These are phyloP conservation scores for Suillus subalutaceus DNA, from an alignment of 768 basidiomycete genomes.

Conservation along the genomic window DNA sequence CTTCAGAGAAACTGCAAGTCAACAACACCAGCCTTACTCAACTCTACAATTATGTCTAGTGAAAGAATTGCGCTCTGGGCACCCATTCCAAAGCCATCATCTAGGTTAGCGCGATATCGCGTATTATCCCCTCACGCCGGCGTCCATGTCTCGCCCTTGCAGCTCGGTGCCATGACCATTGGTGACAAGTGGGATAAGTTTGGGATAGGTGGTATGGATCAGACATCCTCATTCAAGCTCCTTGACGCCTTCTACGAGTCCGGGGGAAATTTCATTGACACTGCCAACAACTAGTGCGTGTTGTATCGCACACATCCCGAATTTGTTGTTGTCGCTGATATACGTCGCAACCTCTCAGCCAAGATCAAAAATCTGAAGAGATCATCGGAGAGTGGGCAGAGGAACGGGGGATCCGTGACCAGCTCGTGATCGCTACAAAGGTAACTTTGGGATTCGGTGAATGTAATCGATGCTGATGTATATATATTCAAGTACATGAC, in stretches of 20 bases:
- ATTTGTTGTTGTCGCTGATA: not conserved
- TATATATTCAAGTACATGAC: slow-evolving; percentile 22
- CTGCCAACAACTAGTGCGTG: slow-evolving; percentile 47
- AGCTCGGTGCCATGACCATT: slow-evolving; percentile 52
- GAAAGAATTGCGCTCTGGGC: not conserved
- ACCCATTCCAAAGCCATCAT: slow-evolving; percentile 30
- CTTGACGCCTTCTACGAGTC: slow-evolving; percentile 48
- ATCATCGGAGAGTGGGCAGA: slow-evolving; percentile 54
- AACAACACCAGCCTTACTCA: not conserved
- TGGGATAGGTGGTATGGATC: slow-evolving; percentile 45
- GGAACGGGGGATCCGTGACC: slow-evolving; percentile 42
- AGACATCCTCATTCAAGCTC: slow-evolving; percentile 45
- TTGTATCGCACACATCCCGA: not conserved
- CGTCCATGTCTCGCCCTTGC: slow-evolving; percentile 53
- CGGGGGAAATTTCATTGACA: slow-evolving; percentile 55
- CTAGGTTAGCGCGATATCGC: slow-evolving; percentile 42
- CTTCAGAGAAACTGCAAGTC: not conserved
- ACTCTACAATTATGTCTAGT: not conserved
- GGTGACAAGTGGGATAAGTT: slow-evolving; percentile 44
- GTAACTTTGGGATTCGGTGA: slow-evolving; percentile 14
- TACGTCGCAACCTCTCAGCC: slow-evolving; percentile 21
- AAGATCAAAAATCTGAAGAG: slow-evolving; percentile 43
- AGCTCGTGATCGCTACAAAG: slow-evolving; percentile 49
- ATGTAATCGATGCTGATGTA: not conserved
- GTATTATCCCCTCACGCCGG: slow-evolving; percentile 42